Base-by-base conservation (phyloP, 2,329 filamentous ascomycete genomes). In the Pseudogymnoascus pannorum region DNA sequence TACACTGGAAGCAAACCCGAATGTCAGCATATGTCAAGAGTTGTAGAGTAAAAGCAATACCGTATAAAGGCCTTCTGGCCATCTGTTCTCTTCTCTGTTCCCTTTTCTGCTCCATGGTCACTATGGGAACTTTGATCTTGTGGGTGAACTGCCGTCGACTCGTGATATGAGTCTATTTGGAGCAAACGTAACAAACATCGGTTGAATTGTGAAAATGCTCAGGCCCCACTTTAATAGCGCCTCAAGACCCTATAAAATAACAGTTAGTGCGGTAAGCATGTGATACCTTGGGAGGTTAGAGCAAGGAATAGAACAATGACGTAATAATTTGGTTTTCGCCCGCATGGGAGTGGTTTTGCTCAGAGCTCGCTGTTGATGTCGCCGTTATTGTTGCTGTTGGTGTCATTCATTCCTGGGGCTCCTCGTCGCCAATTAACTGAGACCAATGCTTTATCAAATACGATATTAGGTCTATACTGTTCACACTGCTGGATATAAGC, bases 41-140 rank as follows among this genome's bases (percentile, higher is more conserved):
- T 31, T 58, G 62, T 66, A 65, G 64, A 65, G 44, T 57, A 54
- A 42, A 63, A 60, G 66, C 63, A 62, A 12, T 68, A 76, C 75
- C 69, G 64, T 77, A 77, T 36, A 77, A 64, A 2, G 75, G 74
- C 18, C 74, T 68, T 60, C 73, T 69, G 29, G 73, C 69, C 24
- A 76, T 48, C 51, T 76, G 73, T 59, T 75, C 73, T 62, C 72
- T 71, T 65, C 70, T 65, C 62, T 70, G 66, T 22, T 72, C 70
- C 70, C 71, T 72, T 31, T 18, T 31, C 16, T 54, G 48, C n/a
- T 54, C 48, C 48, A 54, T 54, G 26, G 26, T 9, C 26, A 26
- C n/a, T 54, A 31, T 54, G 26, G 11, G 26, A 54, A 54, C 48
- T 54, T 54, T 54, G n/a, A n/a, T 20, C 18, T 31, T 31, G 48